Evolutionary conservation across 1,284 basidiomycete species (phyloP), one percentile per base, ranked within the genome.

Genomic region (Austroboletus novae-zelandiae): DNA sequence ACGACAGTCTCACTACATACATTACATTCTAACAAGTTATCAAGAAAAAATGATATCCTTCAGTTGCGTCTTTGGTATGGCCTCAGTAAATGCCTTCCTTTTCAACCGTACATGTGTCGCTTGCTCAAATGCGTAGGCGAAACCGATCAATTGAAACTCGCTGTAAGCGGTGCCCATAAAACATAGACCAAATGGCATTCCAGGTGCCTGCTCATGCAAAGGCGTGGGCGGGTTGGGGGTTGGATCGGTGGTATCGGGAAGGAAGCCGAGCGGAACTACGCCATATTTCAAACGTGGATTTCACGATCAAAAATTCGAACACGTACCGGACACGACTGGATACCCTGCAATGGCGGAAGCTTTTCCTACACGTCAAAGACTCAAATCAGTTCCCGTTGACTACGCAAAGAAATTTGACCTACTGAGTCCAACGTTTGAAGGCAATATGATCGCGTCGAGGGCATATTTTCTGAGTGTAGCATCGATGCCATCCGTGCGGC

Each of bases 91-190:
- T 4, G 59, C 62, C 11, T 43, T 65, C 49, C 52, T 65, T 57
- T 68, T 62, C 49, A 74, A 54, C 10, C 79, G 66, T 18, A 68
- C 72, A 32, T 73, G 71, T 5, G 79, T 83, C 25, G 74, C 73
- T 57, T 81, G 78, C 64, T 82, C 80, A 52, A 75, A 81, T 14
- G 78, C 77, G 59, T 77, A 80, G 20, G 76, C 80, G 47, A 71
- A 74, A 5, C 69, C 59, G 27, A 81, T 69, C 46, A 81, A 64
- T 34, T 74, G 59, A 47, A 73, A 74, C 55, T 81, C 78, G 59
- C 72, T 76, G 59, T 72, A 80, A 10, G 78, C 78, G 5, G 72
- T 74, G 31, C 78, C 76, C 40, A 77, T 64, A 57, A 81, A 81
- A 32, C 72, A 63, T 34, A 81, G 58, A 1, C 79, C 79, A 39